These are phyloP conservation scores for Boechera divaricarpa DNA, from an alignment of 345 rosid species.

Conservation along the genomic window DNA sequence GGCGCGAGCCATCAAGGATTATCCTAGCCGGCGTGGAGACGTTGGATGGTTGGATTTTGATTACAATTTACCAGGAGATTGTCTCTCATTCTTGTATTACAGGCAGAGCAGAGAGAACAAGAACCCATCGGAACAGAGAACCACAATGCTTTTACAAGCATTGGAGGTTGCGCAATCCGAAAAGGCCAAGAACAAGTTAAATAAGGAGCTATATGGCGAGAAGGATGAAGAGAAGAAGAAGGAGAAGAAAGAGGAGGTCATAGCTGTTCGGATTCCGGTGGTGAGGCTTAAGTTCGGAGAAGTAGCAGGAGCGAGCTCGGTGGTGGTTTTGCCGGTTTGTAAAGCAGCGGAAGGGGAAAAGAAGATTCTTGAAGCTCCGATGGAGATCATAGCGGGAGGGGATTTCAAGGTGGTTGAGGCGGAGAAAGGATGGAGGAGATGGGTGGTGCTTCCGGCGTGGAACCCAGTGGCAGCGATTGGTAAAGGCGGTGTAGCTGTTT, in stretches of 20 bases:
- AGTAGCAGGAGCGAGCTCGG: slow-evolving; percentile 73
- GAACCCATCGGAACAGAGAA: slow-evolving; percentile 61
- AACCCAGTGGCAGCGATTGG: slow-evolving; percentile 50
- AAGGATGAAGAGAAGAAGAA: slow-evolving; percentile 35
- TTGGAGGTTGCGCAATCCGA: slow-evolving; percentile 67
- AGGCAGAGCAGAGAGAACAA: slow-evolving; percentile 75
- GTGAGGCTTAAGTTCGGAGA: slow-evolving; percentile 79
- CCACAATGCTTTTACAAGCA: slow-evolving; percentile 58
- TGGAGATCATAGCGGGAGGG: slow-evolving; percentile 56
- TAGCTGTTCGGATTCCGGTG: slow-evolving; percentile 58
- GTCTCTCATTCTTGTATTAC: slow-evolving; percentile 71
- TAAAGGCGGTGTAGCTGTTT: slow-evolving; percentile 71
- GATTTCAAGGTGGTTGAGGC: slow-evolving; percentile 80
- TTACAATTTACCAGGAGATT: slow-evolving; percentile 75
- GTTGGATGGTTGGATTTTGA: slow-evolving; percentile 69
- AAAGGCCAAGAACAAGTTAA: slow-evolving; percentile 55
- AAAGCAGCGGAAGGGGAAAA: slow-evolving; percentile 57
- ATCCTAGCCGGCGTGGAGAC: slow-evolving; percentile 72
- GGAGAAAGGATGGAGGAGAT: slow-evolving; percentile 81
- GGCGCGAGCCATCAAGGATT: slow-evolving; percentile 88
- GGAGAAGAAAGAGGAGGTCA: slow-evolving; percentile 29
- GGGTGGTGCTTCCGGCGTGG: slow-evolving; percentile 93
- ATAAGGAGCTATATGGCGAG: slow-evolving; percentile 53
- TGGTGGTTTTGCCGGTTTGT: slow-evolving; percentile 79
- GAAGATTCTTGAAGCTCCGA: slow-evolving; percentile 72